Percentiles rank a stretch among this genome's conserved stretches.
These are phyloP conservation scores for Arthrobotrys pseudoclavata DNA, from an alignment of 2,329 filamentous ascomycete genomes.

Conservation along the genomic window DNA sequence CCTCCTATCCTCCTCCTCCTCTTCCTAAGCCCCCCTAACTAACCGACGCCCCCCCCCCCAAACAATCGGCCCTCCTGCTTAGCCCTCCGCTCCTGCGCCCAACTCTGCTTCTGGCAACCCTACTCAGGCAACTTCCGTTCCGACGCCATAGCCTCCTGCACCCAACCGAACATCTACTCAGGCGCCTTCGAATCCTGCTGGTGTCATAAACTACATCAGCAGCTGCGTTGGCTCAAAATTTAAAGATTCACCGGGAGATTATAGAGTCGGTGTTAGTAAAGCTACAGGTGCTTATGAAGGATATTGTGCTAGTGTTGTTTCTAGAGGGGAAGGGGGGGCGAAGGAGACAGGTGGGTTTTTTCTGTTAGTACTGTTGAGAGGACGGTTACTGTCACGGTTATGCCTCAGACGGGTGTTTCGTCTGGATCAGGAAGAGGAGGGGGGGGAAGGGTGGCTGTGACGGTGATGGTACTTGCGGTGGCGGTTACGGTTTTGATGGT, in stretches of 20 bases:
- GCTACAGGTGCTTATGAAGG: conserved; percentile 31
- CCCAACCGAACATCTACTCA: conserved; percentile 42
- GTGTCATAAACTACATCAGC: conserved; percentile 42
- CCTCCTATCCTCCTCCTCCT: conserved; percentile 7
- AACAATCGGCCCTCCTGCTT: conserved; percentile 40
- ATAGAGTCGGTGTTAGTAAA: conserved; percentile 14
- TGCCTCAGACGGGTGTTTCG: conserved; percentile 22
- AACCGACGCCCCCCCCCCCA: conserved; percentile 35
- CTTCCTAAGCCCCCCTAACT: not conserved
- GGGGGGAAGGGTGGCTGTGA: not conserved
- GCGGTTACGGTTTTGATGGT: conserved; percentile 21
- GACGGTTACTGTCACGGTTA: conserved; percentile 36
- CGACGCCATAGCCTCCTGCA: conserved; percentile 48
- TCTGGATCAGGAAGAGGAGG: no score
- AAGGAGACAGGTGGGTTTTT: no score
- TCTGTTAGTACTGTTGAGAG: conserved; percentile 27
- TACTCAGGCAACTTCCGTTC: conserved; percentile 36
- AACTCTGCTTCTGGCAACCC: conserved; percentile 49
- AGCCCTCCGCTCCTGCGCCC: conserved; percentile 43
- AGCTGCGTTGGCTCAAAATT: conserved; percentile 42
- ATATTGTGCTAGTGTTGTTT: conserved; percentile 31
- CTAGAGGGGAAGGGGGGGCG: not conserved
- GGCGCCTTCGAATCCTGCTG: conserved; percentile 52
- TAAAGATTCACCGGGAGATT: conserved; percentile 13
- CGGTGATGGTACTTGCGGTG: not conserved